Evolutionary conservation across 2,329 filamentous ascomycete genomes (phyloP).

Genomic region (Phyllosticta capitalensis): DNA sequence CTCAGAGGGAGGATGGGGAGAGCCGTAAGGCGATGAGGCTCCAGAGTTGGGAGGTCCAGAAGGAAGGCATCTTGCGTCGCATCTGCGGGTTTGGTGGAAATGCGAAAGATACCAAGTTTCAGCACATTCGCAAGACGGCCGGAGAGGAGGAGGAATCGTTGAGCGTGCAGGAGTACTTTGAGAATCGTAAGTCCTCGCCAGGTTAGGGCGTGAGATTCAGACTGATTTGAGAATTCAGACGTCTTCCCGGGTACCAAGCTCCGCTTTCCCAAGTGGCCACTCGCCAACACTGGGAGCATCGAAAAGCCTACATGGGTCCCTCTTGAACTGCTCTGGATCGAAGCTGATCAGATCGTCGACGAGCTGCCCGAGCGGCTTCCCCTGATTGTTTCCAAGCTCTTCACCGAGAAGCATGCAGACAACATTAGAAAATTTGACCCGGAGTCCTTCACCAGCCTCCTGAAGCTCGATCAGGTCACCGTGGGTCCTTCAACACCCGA

Average conservation of each 20-base stretch:
- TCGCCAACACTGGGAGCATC: not conserved
- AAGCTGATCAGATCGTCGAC: not conserved
- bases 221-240: not conserved
- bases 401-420: not conserved
- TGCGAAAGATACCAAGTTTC: not conserved
- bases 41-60: not conserved
- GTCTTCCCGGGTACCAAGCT: not conserved
- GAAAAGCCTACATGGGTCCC: not conserved
- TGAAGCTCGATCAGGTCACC: not conserved
- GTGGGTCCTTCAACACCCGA: not conserved
- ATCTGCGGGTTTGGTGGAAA: not conserved
- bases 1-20: not conserved
- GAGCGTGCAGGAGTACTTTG: not conserved
- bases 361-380: not conserved
- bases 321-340: constrained; percentile 1
- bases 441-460: not conserved
- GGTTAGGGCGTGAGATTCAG: not conserved
- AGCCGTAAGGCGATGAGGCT: not conserved
- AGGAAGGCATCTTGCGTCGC: not conserved
- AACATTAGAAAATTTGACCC: not conserved
- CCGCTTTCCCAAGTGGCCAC: not conserved
- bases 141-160: not conserved
- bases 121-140: not conserved
- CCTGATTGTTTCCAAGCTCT: not conserved
- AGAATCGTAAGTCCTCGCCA: not conserved